Conservation (phyloP, 164 flowering plant genomes). For the Cinnamomum chago region DNA sequence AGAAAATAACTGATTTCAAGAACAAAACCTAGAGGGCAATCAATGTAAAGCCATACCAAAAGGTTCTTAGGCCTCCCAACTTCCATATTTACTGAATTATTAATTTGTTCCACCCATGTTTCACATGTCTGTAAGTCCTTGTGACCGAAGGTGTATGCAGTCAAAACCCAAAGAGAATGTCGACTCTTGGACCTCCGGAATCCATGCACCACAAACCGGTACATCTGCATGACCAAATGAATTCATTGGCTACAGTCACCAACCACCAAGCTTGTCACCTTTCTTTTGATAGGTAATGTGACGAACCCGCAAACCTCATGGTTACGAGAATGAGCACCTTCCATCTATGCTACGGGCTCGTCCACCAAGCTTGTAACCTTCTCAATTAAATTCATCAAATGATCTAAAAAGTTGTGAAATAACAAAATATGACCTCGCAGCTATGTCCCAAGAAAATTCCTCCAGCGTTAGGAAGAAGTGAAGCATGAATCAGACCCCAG, state of each 20-base stretch:
- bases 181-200: slow-evolving; percentile 43
- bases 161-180: slow-evolving; percentile 46
- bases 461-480: slow-evolving; percentile 30
- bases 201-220: slow-evolving; percentile 69
- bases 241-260: not conserved
- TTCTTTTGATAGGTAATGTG: not conserved
- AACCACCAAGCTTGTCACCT: not conserved
- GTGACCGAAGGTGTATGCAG: slow-evolving; percentile 66
- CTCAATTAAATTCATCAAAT: not conserved
- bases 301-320: no score
- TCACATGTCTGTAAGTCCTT: slow-evolving; percentile 52
- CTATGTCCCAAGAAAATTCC: slow-evolving; percentile 27
- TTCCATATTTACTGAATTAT: slow-evolving; percentile 39
- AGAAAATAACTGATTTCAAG: not conserved
- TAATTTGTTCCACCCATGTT: slow-evolving; percentile 56
- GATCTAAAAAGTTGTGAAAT: slow-evolving; percentile 1
- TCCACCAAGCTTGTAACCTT: no score
- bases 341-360: no score
- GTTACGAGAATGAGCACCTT: no score
- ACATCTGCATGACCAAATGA: slow-evolving; percentile 52
- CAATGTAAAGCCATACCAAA: slow-evolving; percentile 47
- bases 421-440: slow-evolving; percentile 43
- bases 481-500: slow-evolving; percentile 48
- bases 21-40: not conserved
- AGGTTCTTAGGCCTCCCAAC: slow-evolving; percentile 70